Conservation (phyloP, 441 rosid genomes). For the Mallotus repandus region DNA sequence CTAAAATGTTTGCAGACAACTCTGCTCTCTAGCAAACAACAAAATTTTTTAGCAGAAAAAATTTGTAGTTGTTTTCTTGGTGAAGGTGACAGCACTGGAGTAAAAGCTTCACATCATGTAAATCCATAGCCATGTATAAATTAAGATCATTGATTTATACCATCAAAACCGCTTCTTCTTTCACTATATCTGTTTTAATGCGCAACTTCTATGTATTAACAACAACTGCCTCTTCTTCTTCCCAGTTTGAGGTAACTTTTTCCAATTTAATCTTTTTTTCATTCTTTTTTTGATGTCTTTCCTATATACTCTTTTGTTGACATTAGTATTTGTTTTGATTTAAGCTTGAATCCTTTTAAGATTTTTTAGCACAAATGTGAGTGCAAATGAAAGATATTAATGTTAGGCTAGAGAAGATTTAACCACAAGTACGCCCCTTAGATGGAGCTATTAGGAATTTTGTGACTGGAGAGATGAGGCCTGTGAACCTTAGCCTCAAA, state of each 20-base stretch:
- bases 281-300: not conserved
- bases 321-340: not conserved
- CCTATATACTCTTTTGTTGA: not conserved
- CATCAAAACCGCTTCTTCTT: constrained; percentile 25
- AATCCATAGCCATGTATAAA: constrained; percentile 45
- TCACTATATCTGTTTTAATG: constrained; percentile 15
- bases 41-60: too few relatives aligned
- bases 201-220: constrained; percentile 42
- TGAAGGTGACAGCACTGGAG: too few relatives aligned
- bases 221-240: constrained; percentile 30
- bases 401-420: constrained; percentile 90
- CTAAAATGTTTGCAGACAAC: too few relatives aligned
- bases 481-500: constrained; percentile 51
- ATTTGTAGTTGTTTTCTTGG: too few relatives aligned
- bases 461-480: constrained; percentile 59
- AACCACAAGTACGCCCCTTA: constrained; percentile 64
- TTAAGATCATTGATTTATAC: constrained; percentile 27
- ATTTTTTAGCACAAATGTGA: constrained; percentile 4
- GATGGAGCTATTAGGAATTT: constrained; percentile 55
- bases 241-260: constrained; percentile 44
- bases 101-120: not conserved
- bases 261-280: not conserved
- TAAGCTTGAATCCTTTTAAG: constrained; percentile 2
- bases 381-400: constrained; percentile 92
- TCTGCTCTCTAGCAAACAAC: too few relatives aligned